These are phyloP conservation scores for Pseudohyphozyma bogoriensis DNA, from an alignment of 768 basidiomycete genomes.

Conservation along the genomic window DNA sequence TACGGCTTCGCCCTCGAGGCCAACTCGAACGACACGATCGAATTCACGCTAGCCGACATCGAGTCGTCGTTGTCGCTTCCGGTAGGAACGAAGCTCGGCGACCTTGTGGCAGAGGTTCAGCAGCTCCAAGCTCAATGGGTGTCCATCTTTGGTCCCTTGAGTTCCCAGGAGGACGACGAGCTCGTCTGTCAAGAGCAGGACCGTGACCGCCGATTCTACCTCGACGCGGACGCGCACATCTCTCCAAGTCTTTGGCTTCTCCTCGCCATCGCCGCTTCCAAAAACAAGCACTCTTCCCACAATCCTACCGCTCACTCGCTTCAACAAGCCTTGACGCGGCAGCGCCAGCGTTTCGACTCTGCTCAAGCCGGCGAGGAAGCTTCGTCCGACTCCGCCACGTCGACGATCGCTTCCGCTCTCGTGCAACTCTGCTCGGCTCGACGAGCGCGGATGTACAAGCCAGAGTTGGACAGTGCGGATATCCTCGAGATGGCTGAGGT, in stretches of 20 bases:
- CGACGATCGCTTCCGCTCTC: too few relatives aligned
- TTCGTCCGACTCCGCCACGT: too few relatives aligned
- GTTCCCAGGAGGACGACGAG: too few relatives aligned
- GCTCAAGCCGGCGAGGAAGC: too few relatives aligned
- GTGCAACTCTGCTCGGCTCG: neutral
- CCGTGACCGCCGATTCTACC: neutral
- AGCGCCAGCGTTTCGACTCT: too few relatives aligned
- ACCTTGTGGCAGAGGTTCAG: too few relatives aligned
- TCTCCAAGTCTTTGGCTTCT: slow-evolving; percentile 8
- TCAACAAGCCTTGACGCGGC: too few relatives aligned
- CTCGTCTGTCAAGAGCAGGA: neutral
- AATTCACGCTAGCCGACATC: neutral
- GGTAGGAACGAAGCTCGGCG: neutral
- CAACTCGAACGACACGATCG: slow-evolving; percentile 51
- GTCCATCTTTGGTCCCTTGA: too few relatives aligned
- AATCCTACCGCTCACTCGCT: too few relatives aligned
- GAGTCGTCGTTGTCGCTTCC: too few relatives aligned
- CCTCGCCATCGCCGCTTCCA: slow-evolving; percentile 1
- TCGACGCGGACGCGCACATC: slow-evolving; percentile 27
- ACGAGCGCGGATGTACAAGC: neutral
- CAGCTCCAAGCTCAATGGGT: too few relatives aligned
- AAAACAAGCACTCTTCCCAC: too few relatives aligned
- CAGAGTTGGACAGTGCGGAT: neutral
- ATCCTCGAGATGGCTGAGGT: neutral
- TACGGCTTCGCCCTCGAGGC: slow-evolving; percentile 69